phyloP scores from a whole-genome alignment of 2,329 filamentous ascomycete species.

The Didymella exigua region DNA sequence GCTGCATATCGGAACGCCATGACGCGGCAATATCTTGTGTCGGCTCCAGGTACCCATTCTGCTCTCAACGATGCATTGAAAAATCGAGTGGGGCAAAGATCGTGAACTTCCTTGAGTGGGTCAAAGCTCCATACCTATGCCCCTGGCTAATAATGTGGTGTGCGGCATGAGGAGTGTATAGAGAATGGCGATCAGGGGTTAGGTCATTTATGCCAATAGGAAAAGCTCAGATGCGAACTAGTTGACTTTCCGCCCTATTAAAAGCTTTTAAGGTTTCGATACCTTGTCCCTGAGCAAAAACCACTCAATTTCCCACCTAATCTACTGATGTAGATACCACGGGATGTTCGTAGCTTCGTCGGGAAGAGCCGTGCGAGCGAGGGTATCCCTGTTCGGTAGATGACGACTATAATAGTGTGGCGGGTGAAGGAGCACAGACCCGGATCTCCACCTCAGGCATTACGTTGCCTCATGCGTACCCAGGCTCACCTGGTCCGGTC shows the following conservation, averaged over 20 bases:
- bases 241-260: no score
- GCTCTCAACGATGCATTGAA: neutral
- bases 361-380: neutral
- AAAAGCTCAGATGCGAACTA: no score
- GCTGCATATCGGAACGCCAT: neutral
- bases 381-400: neutral
- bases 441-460: neutral
- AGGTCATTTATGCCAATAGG: no score
- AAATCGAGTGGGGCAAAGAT: neutral
- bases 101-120: neutral
- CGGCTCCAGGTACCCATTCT: neutral
- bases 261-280: no score
- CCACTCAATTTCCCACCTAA: no score
- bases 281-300: no score
- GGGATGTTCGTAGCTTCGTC: neutral
- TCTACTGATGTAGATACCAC: no score
- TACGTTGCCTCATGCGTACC: neutral
- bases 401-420: constrained; percentile 3
- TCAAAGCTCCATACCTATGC: neutral
- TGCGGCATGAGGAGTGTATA: no score
- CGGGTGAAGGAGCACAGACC: constrained; percentile 4
- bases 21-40: neutral
- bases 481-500: neutral
- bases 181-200: no score
- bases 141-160: constrained; percentile 1